A percentile compares a stretch with the other conserved stretches of the same genome.
phyloP scores from a whole-genome alignment of 768 basidiomycete species.

The Amanita inopinata region DNA sequence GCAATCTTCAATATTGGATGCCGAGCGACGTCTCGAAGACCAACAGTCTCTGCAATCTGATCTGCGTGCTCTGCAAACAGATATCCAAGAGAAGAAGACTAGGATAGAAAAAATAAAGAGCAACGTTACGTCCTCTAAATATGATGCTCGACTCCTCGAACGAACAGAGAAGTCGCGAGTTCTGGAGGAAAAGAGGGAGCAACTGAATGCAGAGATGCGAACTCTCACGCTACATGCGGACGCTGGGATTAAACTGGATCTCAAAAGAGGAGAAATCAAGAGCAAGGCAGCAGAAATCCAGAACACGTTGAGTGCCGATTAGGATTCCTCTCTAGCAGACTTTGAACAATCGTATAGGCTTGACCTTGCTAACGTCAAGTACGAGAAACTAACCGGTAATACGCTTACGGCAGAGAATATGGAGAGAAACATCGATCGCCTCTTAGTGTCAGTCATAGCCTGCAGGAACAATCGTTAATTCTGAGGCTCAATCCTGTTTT shows the following conservation, averaged over 20 bases:
- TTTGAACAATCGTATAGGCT: constrained; percentile 35
- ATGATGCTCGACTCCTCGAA: constrained; percentile 53
- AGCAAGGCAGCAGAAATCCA: constrained; percentile 57
- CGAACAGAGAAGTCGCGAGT: constrained; percentile 40
- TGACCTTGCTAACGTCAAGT: constrained; percentile 48
- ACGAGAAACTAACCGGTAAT: constrained; percentile 52
- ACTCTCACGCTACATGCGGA: constrained; percentile 72
- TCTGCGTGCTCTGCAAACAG: constrained; percentile 41
- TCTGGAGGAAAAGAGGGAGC: constrained; percentile 63
- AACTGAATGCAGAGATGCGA: constrained; percentile 60
- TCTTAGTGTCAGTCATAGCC: constrained; percentile 49
- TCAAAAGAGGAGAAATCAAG: constrained; percentile 62
- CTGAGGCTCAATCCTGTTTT: too few relatives aligned
- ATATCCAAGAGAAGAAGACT: constrained; percentile 61
- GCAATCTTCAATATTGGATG: constrained; percentile 38
- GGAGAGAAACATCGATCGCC: constrained; percentile 60
- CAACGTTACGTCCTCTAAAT: constrained; percentile 50
- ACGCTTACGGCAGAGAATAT: constrained; percentile 55
- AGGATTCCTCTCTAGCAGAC: neutral
- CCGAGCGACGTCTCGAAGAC: constrained; percentile 48
- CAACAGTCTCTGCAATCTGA: constrained; percentile 44
- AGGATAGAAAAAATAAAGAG: constrained; percentile 50
- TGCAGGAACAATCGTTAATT: neutral
- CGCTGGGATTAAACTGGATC: constrained; percentile 63
- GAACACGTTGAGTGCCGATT: constrained; percentile 43